Evolutionary conservation across 495 filamentous ascomycete genomes (phyloP), one percentile per base, ranked within the genome.

Genomic region (Penicillium parvum): DNA sequence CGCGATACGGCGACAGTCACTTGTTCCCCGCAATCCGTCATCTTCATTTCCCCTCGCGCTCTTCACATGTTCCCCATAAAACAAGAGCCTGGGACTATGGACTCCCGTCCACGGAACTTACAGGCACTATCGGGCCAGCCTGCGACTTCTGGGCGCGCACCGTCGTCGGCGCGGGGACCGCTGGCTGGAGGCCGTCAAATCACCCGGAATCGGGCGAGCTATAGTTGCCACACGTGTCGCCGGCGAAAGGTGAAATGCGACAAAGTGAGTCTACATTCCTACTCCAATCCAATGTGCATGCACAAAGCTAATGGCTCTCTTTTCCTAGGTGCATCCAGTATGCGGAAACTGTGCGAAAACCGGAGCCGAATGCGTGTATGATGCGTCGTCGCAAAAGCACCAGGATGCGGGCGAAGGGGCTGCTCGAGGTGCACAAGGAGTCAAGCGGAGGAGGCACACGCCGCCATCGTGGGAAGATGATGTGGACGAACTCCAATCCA

Each of bases 211-310:
- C 68, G 71, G 42, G 60, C 68, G 20, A 73, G 69, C 45, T 73
- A 73, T 47, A 73, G 69, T 47, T 74, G 71, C 48, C 69, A 74
- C 51, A 67, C 61, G 0, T 74, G 71, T 58, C 68, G 71, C 35
- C 55, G 67, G 34, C 58, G 71, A 21, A 74, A 74, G 40, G 69
- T 74, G 19, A 72, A 71, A 56, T 72, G 68, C 34, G 61, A 72
- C 52, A 73, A 71, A 57, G 66, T 68, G 59, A 28, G 8, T 21
- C 18, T 35, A 9, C 7, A 14, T 35, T 22, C 20, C 9, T 32
- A 32, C 8, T 1, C 12, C n/a, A n/a, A 27, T 27, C 23, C 23
- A 11, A 27, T 27, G 6, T 6, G 23, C 23, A 6, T 27, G 23
- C n/a, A 11, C 23, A 6, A 12, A 16, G 2, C 0, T 1, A 8